These are phyloP conservation scores for Musa balbisiana DNA, from an alignment of 202 grass and related monocot genomes.

Conservation along the genomic window DNA sequence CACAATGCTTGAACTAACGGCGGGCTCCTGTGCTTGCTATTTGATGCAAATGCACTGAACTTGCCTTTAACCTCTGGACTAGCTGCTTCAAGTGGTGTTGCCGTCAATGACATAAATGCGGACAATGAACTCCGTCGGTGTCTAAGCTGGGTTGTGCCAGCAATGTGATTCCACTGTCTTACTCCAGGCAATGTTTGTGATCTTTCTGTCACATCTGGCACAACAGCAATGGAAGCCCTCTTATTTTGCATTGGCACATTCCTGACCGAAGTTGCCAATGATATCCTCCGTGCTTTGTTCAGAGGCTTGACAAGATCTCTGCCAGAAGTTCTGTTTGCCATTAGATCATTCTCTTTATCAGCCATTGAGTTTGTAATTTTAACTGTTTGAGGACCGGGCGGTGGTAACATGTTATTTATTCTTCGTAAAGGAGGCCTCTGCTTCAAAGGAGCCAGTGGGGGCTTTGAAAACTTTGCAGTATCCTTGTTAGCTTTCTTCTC, in stretches of 20 bases:
- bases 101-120: slow-evolving; percentile 34
- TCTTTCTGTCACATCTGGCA: slow-evolving; percentile 33
- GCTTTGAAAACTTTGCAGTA: slow-evolving; percentile 42
- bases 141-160: slow-evolving; percentile 30
- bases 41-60: slow-evolving; percentile 29
- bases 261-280: slow-evolving; percentile 38
- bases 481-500: slow-evolving; percentile 43
- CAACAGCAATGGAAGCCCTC: slow-evolving; percentile 57
- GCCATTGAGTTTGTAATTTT: slow-evolving; percentile 26
- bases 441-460: slow-evolving; percentile 61
- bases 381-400: slow-evolving; percentile 30
- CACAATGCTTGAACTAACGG: slow-evolving; percentile 22
- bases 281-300: slow-evolving; percentile 60
- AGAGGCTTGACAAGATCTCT: slow-evolving; percentile 28
- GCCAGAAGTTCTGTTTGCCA: slow-evolving; percentile 19
- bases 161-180: slow-evolving; percentile 17
- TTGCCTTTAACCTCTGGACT: slow-evolving; percentile 44
- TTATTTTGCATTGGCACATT: slow-evolving; percentile 56
- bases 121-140: slow-evolving; percentile 32
- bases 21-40: slow-evolving; percentile 75
- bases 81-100: slow-evolving; percentile 29
- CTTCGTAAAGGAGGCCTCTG: slow-evolving; percentile 46
- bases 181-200: slow-evolving; percentile 30
- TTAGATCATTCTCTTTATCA: slow-evolving; percentile 68
- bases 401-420: slow-evolving; percentile 44